Percentiles rank a stretch among this genome's conserved stretches.
Evolutionary conservation across 495 filamentous ascomycete species (phyloP).

Genomic region (Penicillium salamii): DNA sequence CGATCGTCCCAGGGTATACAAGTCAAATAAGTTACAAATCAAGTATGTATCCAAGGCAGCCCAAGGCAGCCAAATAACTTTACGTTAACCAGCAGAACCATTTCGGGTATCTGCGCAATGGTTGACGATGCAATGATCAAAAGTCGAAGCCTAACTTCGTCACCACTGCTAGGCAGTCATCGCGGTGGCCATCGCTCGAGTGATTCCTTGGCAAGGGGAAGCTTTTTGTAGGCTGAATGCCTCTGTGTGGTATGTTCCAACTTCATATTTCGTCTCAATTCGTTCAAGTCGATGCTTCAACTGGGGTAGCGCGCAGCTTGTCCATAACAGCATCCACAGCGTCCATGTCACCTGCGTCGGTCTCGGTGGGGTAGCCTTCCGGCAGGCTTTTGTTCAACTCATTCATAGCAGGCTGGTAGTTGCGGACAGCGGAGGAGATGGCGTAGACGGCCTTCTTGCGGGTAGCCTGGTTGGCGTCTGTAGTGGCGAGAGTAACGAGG

Average conservation of each 20-base stretch:
- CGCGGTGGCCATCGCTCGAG: not conserved
- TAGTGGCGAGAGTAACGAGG: conserved; percentile 62
- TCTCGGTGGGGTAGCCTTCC: conserved; percentile 56
- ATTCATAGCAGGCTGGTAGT: conserved; percentile 76
- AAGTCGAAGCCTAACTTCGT: not conserved
- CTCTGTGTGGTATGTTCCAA: not conserved
- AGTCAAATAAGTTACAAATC: not conserved
- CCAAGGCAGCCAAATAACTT: conserved; percentile 6
- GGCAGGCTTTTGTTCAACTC: conserved; percentile 60
- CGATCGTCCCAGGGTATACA: conserved; percentile 14
- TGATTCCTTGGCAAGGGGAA: not conserved
- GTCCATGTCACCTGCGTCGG: conserved; percentile 83
- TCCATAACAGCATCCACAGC: conserved; percentile 71
- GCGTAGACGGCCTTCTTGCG: conserved; percentile 86
- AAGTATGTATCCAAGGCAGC: not conserved
- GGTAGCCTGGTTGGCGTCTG: conserved; percentile 59
- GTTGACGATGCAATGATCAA: not conserved
- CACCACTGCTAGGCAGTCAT: not conserved
- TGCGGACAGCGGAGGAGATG: conserved; percentile 76
- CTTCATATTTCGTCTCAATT: not conserved
- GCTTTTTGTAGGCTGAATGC: not conserved
- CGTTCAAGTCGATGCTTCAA: conserved; percentile 26
- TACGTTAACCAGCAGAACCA: conserved; percentile 5
- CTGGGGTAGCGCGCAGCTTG: conserved; percentile 54
- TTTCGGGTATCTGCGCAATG: not conserved